These are phyloP conservation scores for Solanum chacoense DNA, from an alignment of 305 asterid species.

Conservation along the genomic window DNA sequence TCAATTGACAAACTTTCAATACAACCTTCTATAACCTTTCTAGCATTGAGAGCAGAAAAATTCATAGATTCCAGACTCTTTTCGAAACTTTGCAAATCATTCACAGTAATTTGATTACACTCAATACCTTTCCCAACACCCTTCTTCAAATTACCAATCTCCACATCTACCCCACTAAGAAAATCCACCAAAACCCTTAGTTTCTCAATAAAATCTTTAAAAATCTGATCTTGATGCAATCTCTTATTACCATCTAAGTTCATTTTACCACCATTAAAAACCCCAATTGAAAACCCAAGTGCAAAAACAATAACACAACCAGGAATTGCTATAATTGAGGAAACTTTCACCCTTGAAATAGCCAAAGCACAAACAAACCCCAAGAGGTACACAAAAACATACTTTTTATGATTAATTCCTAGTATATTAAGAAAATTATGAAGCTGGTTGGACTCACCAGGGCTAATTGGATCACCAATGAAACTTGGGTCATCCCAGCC, in stretches of 20 bases:
- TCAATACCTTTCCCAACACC: slow-evolving; percentile 34
- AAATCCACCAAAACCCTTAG: slow-evolving; percentile 23
- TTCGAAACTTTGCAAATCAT: slow-evolving; percentile 44
- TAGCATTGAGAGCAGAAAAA: slow-evolving; percentile 18
- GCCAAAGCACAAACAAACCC: slow-evolving; percentile 86
- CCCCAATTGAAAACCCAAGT: slow-evolving; percentile 63
- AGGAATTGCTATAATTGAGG: slow-evolving; percentile 63
- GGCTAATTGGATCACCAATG: slow-evolving; percentile 20
- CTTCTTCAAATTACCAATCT: slow-evolving; percentile 36
- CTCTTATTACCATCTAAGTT: slow-evolving; percentile 29
- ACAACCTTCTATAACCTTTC: slow-evolving; percentile 33
- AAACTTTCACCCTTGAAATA: slow-evolving; percentile 60
- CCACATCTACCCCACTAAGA: slow-evolving; percentile 22
- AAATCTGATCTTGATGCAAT: slow-evolving; percentile 24
- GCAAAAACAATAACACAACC: slow-evolving; percentile 71
- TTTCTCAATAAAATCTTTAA: slow-evolving; percentile 30
- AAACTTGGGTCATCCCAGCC: slow-evolving; percentile 70
- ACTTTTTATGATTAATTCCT: slow-evolving; percentile 64
- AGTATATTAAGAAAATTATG: slow-evolving; percentile 33
- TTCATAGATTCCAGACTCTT: slow-evolving; percentile 35
- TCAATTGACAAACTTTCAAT: slow-evolving; percentile 21
- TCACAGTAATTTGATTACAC: slow-evolving; percentile 29
- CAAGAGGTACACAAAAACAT: slow-evolving; percentile 54
- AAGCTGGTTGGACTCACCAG: slow-evolving; percentile 53
- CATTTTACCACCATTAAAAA: slow-evolving; percentile 51